phyloP scores from a whole-genome alignment of 83 land plant species.

The Diphasiastrum complanatum region DNA sequence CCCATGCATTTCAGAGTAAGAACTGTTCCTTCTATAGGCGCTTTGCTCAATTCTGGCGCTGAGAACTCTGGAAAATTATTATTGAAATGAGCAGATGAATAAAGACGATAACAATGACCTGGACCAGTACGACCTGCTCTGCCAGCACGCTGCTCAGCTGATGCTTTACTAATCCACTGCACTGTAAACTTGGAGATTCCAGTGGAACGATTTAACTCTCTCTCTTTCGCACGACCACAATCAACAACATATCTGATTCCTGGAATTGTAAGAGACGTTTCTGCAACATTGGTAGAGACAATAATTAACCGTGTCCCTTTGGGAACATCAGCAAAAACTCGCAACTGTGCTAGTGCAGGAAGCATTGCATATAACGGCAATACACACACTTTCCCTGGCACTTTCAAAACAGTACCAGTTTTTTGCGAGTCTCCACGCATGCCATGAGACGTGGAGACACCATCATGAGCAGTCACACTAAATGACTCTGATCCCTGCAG shows the following conservation, averaged over 20 bases:
- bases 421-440: too few relatives aligned
- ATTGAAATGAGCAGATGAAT: slow-evolving; percentile 77
- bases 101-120: slow-evolving; percentile 92
- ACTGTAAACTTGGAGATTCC: slow-evolving; percentile 81
- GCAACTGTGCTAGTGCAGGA: slow-evolving; percentile 77
- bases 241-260: slow-evolving; percentile 96
- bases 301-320: slow-evolving; percentile 82
- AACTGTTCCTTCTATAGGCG: slow-evolving; percentile 83
- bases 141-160: slow-evolving; percentile 96
- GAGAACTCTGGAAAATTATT: slow-evolving; percentile 70
- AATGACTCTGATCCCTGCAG: too few relatives aligned
- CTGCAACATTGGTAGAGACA: slow-evolving; percentile 96
- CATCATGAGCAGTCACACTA: too few relatives aligned
- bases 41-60: slow-evolving; percentile 60
- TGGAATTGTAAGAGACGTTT: slow-evolving; percentile 94
- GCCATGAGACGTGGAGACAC: too few relatives aligned
- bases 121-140: slow-evolving; percentile 98
- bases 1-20: slow-evolving; percentile 88
- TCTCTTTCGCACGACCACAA: slow-evolving; percentile 88
- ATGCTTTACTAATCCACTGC: slow-evolving; percentile 97
- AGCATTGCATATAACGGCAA: slow-evolving; percentile 94
- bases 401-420: not conserved
- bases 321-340: slow-evolving; percentile 68
- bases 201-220: slow-evolving; percentile 54
- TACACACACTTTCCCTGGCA: slow-evolving; percentile 47